phyloP scores from a whole-genome alignment of 495 filamentous ascomycete species.

The Hypoxylon trugodes region DNA sequence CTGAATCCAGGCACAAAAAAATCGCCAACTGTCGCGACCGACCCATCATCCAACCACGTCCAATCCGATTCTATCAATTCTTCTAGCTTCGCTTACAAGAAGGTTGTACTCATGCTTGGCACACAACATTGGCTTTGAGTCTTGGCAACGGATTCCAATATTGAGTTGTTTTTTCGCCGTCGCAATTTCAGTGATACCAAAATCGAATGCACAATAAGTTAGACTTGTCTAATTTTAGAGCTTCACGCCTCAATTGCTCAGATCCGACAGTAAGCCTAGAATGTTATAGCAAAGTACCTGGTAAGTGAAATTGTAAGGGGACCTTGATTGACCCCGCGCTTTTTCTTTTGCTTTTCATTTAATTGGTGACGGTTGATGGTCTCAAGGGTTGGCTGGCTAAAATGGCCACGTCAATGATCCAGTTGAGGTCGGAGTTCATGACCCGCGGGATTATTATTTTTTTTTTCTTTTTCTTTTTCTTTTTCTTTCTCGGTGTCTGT shows the following conservation, averaged over 20 bases:
- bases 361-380: constrained; percentile 21
- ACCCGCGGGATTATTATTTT: constrained; percentile 36
- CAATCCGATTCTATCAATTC: constrained; percentile 26
- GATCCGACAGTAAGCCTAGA: background rate
- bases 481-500: no score
- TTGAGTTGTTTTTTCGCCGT: background rate
- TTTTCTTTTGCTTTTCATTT: background rate
- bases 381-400: constrained; percentile 34
- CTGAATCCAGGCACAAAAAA: constrained; percentile 29
- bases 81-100: constrained; percentile 8
- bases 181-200: constrained; percentile 1
- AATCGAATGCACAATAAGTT: constrained; percentile 4
- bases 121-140: constrained; percentile 13
- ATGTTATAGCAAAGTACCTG: no score
- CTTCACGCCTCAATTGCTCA: background rate
- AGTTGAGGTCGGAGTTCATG: constrained; percentile 26
- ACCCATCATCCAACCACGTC: constrained; percentile 19
- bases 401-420: constrained; percentile 38
- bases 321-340: constrained; percentile 19
- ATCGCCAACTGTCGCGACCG: constrained; percentile 32
- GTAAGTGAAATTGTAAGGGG: no score
- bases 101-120: constrained; percentile 26
- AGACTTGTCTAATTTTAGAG: constrained; percentile 18
- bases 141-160: constrained; percentile 2
- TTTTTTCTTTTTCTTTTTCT: background rate